Evolutionary conservation across 352 stramenopile species (phyloP), one percentile per base, ranked within the genome.

Genomic region (Albugo laibachii): DNA sequence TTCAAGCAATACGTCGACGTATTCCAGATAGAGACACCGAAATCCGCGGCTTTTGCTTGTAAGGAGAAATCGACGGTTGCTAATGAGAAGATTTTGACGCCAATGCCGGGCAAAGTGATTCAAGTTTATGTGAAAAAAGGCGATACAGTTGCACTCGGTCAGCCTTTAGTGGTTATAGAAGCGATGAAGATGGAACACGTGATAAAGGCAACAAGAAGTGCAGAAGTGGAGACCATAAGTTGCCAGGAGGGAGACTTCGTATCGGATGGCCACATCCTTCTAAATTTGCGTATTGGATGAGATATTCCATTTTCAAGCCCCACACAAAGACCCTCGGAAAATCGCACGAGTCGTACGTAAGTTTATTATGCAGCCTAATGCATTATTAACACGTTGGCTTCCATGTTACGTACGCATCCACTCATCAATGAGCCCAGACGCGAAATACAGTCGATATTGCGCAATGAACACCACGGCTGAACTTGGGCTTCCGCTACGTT

Each of bases 121-220:
- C 82, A 88, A 45, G 77, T 97, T 45, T 58, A 91, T 50, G 74
- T 86, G 49, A 69, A 80, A 43, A 69, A 65, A n/a, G 92, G 92
- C 16, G 78, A 97, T 37, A 48, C 31, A 6, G 92, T 98, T 41
- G 64, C 60, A 11, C 63, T 67, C 42, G 89, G 93, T 52, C 77
- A 97, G 53, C 64, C 87, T 13, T 55, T 98, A 37, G 41, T 97
- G 44, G 93, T 97, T 49, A 89, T 97, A 69, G 92, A 97, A 61
- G 91, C 92, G 20, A 98, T 98, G 92, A 98, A 98, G 70, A 98
- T 98, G 93, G 86, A 97, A 55, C 70, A 86, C 57, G 62, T 76
- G 43, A 81, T 89, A 41, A 71, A 75, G 27, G 71, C 76, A 10
- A 73, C 71, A 35, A 77, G 69, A 45, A 65, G 83, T 53, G 76